Evolutionary conservation across 2,329 filamentous ascomycete species (phyloP).

Genomic region (Pestalotiopsis fici): DNA sequence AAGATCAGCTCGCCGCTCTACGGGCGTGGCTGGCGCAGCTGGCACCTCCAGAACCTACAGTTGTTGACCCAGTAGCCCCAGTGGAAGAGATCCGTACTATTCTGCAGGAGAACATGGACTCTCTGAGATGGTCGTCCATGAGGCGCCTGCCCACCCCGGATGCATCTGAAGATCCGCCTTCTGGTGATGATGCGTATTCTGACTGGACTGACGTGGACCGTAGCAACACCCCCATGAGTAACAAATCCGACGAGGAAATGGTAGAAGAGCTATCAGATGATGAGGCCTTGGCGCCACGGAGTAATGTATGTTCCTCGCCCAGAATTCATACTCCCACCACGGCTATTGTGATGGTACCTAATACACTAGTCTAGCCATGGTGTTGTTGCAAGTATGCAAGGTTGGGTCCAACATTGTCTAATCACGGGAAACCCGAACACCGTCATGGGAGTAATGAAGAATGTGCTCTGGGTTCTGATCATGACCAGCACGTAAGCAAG

Average conservation of each 20-base stretch:
- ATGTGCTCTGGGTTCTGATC: conserved; percentile 18
- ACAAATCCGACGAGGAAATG: background rate
- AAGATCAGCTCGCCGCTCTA: conserved; percentile 16
- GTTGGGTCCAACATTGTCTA: conserved; percentile 18
- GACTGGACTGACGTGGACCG: background rate
- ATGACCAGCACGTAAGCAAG: conserved; percentile 20
- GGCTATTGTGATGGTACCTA: too few relatives aligned
- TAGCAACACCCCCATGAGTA: background rate
- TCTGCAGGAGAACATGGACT: background rate
- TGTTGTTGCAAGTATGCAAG: conserved; percentile 16
- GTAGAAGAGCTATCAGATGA: background rate
- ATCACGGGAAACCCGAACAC: conserved; percentile 19
- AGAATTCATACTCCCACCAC: background rate
- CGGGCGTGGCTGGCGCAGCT: background rate
- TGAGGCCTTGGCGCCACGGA: background rate
- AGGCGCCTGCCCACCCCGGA: background rate
- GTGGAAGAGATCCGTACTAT: background rate
- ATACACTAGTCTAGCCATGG: background rate
- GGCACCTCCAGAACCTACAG: background rate
- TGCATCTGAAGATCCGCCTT: background rate
- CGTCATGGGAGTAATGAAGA: conserved; percentile 19
- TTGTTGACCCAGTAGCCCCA: background rate
- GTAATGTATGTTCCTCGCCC: background rate
- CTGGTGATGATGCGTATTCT: background rate
- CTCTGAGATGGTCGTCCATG: background rate